A percentile compares a stretch with the other conserved stretches of the same genome.
These are phyloP conservation scores for Epichloe gansuensis DNA, from an alignment of 2,329 filamentous ascomycete species.

Conservation along the genomic window DNA sequence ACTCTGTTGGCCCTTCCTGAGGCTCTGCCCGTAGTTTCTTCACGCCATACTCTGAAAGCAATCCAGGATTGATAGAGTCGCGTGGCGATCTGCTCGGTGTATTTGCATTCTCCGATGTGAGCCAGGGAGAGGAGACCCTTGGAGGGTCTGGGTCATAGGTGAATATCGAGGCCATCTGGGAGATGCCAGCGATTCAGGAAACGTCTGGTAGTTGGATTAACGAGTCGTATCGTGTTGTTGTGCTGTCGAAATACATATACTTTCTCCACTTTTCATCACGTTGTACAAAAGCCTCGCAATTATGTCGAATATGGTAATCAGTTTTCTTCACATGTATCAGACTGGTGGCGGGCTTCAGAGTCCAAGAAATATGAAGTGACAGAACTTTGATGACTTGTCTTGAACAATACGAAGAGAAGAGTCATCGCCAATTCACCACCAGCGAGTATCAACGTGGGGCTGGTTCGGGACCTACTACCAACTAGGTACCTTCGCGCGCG, in stretches of 20 bases:
- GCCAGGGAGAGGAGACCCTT: conserved; percentile 84
- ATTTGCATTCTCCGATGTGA: conserved; percentile 38
- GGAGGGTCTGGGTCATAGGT: conserved; percentile 85
- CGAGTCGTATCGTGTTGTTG: neutral
- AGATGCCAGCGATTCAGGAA: neutral
- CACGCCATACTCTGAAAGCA: conserved; percentile 50
- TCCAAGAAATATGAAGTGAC: too few species aligned
- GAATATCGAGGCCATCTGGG: conserved; percentile 80
- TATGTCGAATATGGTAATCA: too few species aligned
- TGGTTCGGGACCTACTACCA: too few species aligned
- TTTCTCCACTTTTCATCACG: neutral
- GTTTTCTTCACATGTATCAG: too few species aligned
- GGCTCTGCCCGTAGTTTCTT: conserved; percentile 79
- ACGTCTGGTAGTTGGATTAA: neutral
- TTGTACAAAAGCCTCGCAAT: neutral
- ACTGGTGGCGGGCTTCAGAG: too few species aligned
- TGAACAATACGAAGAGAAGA: too few species aligned
- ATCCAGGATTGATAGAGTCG: conserved; percentile 20
- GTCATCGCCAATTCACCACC: too few species aligned
- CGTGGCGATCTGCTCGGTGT: conserved; percentile 21
- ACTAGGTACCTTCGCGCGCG: too few species aligned
- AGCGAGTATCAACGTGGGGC: too few species aligned
- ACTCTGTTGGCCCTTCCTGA: conserved; percentile 88
- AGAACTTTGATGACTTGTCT: too few species aligned
- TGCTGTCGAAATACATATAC: neutral